Base-by-base conservation (phyloP, 345 rosid genomes). In the Psidium friedrichsthalianum region DNA sequence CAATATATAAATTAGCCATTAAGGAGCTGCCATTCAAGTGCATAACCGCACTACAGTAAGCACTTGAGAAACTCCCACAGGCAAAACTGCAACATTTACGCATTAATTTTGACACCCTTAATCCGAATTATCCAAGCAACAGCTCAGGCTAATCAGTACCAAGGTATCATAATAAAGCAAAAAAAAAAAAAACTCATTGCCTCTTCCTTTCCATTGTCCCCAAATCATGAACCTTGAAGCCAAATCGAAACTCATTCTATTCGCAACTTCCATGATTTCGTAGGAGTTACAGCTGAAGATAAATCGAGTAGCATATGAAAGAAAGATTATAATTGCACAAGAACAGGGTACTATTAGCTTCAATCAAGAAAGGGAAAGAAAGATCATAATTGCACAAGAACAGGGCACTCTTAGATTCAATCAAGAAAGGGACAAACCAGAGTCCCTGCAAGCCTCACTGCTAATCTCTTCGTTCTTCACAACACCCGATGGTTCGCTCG, bases 401-500 rank as follows among this genome's bases (percentile, higher is more conserved):
- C 51, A 82, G 82, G 85, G 55, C 82, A 58, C 42, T 57, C 81
- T 84, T 78, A 85, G 42, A 84, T 82, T 44, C 49, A 44, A 44
- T 29, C 83, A 52, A 84, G 64, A 69, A 76, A 18, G 24, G 90
- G 93, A 92, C 55, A 55, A 15, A 82, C 55, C 84, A 36, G 85
- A 85, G 47, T 90, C 93, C 87, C 89, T 86, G 88, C 42, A 84
- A 15, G 84, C 90, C 82, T 91, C 93, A 90, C 85, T 85, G 86
- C 84, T 83, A 85, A 86, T 88, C 86, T 94, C 94, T 51, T 85
- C 95, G 93, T 94, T 93, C 80, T 91, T 91, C 87, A 90, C 85
- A 86, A 83, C 78, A 69, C 47, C 25, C n/a, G 89, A 40, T 61
- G 94, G 83, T 57, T 91, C 88, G 81, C 92, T 93, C 24, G 86